These are phyloP conservation scores for Kodamaea jinghongensis DNA, from an alignment of 805 yeast species.

Conservation along the genomic window DNA sequence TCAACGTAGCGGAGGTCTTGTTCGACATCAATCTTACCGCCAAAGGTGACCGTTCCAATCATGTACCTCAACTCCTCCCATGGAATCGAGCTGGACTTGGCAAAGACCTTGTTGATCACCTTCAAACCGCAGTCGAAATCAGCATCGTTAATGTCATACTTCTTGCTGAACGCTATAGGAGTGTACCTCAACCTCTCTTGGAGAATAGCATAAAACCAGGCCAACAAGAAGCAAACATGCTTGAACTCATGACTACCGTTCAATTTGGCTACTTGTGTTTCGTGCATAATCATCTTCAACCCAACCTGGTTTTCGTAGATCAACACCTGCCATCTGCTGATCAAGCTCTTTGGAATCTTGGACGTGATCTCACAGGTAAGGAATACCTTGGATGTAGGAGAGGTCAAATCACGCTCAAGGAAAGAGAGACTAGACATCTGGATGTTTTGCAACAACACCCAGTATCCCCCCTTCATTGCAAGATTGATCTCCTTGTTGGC, in stretches of 20 bases:
- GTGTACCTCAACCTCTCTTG: conserved; percentile 56
- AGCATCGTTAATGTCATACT: conserved; percentile 70
- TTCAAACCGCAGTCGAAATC: conserved; percentile 55
- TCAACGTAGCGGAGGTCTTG: conserved; percentile 40
- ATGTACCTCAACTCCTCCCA: conserved; percentile 53
- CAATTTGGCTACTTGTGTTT: conserved; percentile 20
- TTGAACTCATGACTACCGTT: conserved; percentile 41
- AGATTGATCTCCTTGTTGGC: conserved; percentile 54
- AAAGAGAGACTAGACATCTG: conserved; percentile 64
- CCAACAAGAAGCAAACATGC: conserved; percentile 50
- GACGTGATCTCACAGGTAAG: conserved; percentile 58
- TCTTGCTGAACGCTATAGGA: conserved; percentile 60
- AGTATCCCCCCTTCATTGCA: conserved; percentile 49
- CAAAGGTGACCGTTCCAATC: conserved; percentile 58
- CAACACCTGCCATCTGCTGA: conserved; percentile 53
- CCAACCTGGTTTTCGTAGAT: conserved; percentile 65
- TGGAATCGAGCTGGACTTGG: conserved; percentile 33
- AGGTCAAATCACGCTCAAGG: conserved; percentile 47
- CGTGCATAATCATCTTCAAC: conserved; percentile 46
- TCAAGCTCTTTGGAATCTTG: conserved; percentile 52
- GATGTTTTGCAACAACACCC: conserved; percentile 80
- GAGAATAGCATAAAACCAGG: conserved; percentile 71
- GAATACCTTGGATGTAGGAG: conserved; percentile 43
- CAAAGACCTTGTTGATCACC: conserved; percentile 44
- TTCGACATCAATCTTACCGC: conserved; percentile 54